Percentiles rank a stretch among this genome's conserved stretches.
Conservation (phyloP, 257 asterid genomes). For the Petunia axillaris region DNA sequence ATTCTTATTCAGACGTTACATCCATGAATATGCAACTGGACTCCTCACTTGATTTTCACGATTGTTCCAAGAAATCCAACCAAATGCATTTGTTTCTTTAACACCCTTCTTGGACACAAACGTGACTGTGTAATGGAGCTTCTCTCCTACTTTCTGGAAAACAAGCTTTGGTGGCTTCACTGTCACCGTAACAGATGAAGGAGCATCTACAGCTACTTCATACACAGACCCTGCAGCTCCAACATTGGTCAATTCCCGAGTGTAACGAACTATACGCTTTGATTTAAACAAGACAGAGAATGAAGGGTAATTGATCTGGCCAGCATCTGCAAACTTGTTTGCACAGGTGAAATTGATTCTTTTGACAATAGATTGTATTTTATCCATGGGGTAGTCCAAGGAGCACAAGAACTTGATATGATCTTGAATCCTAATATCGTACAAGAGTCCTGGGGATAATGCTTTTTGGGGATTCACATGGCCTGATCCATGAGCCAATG, state of each 20-base stretch:
- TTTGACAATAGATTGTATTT: conserved; percentile 51
- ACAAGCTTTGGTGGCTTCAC: conserved; percentile 66
- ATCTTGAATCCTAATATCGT: conserved; percentile 37
- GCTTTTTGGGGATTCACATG: conserved; percentile 55
- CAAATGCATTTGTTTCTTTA: conserved; percentile 46
- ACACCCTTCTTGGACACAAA: conserved; percentile 56
- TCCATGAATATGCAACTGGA: conserved; percentile 75
- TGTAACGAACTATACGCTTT: conserved; percentile 56
- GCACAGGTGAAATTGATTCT: conserved; percentile 61
- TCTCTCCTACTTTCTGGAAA: conserved; percentile 56
- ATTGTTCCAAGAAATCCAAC: conserved; percentile 76
- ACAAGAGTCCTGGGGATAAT: conserved; percentile 45
- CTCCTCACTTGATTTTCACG: conserved; percentile 60
- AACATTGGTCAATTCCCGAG: conserved; percentile 70
- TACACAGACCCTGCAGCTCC: conserved; percentile 57
- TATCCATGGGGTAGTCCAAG: conserved; percentile 44
- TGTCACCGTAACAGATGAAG: conserved; percentile 44
- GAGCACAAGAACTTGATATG: conserved; percentile 53
- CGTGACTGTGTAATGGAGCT: conserved; percentile 56
- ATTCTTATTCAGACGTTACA: conserved; percentile 15
- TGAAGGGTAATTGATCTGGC: conserved; percentile 87
- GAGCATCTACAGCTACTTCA: conserved; percentile 46
- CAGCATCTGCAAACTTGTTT: conserved; percentile 55
- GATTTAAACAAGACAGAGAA: conserved; percentile 69
- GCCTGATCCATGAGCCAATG: conserved; percentile 50